Base-by-base conservation (phyloP, 257 asterid genomes). In the Przewalskia tangutica region DNA sequence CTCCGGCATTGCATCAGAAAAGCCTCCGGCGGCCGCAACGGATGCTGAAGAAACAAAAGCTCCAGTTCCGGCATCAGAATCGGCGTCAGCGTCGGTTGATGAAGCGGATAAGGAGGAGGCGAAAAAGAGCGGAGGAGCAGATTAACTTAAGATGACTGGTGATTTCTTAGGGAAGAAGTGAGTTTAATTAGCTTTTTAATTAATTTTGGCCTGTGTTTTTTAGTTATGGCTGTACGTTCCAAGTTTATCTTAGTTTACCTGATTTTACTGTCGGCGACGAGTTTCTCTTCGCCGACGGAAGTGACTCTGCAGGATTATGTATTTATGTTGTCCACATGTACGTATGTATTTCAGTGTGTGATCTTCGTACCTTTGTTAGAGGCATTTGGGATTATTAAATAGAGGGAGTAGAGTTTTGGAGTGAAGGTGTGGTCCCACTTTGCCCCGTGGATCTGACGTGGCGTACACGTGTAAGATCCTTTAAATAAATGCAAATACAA, bases 121-220 rank as follows among this genome's bases (percentile, higher is more conserved):
- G 0, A 66, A 66, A 3, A 36, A 64, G 3, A 64, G 71, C 13
- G 76, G 38, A 70, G 78, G 79, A 71, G 36, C 79, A 5, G 90
- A 78, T 14, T 85, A 83, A 18, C 27, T 58, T n/a, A 82, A 88
- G 87, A 42, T 66, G 88, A 88, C 88, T 10, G 86, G 83, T 53
- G 86, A 16, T 17, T 66, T 85, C 68, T 6, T 84, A 71, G 12
- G 80, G 54, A 81, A 85, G 81, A 56, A 84, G 1, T 70, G 58
- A 23, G 79, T 73, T 5, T 60, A 0, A 2, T n/a, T n/a, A n/a
- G n/a, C n/a, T n/a, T n/a, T n/a, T n/a, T 38, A 1, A 3, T 55
- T 56, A n/a, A 56, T 56, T 66, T 8, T 65, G 48, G 18, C 8
- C 18, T 64, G 3, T 17, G 46, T 5, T 0, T 66, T 38, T 66